Conservation (phyloP, 129 eudicot genomes). For the Artemisia argyi region DNA sequence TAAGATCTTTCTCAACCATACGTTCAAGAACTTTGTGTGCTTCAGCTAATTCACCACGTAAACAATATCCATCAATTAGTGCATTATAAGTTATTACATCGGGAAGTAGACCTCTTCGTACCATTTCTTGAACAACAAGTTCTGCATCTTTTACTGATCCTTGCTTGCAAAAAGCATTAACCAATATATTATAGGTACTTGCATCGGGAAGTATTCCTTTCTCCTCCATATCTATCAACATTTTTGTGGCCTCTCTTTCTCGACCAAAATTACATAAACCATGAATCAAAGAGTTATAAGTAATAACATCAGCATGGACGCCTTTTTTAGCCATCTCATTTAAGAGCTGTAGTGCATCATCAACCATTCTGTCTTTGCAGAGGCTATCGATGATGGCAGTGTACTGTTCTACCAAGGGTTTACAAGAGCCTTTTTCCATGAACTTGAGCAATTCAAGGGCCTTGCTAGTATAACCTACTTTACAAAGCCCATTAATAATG, state of each 20-base stretch:
- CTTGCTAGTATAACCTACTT: conserved; percentile 24
- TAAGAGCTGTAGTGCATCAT: conserved; percentile 31
- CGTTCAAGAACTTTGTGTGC: conserved; percentile 24
- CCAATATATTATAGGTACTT: too few relatives aligned
- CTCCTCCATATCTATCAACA: too few relatives aligned
- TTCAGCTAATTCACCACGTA: conserved; percentile 31
- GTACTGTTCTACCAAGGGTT: conserved; percentile 22
- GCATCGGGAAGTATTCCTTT: too few relatives aligned
- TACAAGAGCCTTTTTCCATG: conserved; percentile 29
- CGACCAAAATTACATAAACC: too few relatives aligned
- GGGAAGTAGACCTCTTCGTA: conserved; percentile 26
- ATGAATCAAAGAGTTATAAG: too few relatives aligned
- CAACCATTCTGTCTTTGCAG: conserved; percentile 38
- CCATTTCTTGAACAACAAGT: conserved; percentile 12
- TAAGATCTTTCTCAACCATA: neutral
- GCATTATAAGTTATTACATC: conserved; percentile 28
- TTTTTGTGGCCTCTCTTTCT: too few relatives aligned
- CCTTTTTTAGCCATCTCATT: conserved; percentile 34
- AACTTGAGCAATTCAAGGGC: conserved; percentile 33
- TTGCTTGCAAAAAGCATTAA: too few relatives aligned
- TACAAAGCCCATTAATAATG: conserved; percentile 6
- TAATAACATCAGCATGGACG: neutral
- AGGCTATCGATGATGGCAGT: conserved; percentile 32
- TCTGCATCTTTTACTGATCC: conserved; percentile 7
- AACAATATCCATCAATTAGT: conserved; percentile 46